phyloP scores from a whole-genome alignment of 2,329 filamentous ascomycete genomes.

The Cladorrhinum sp. region DNA sequence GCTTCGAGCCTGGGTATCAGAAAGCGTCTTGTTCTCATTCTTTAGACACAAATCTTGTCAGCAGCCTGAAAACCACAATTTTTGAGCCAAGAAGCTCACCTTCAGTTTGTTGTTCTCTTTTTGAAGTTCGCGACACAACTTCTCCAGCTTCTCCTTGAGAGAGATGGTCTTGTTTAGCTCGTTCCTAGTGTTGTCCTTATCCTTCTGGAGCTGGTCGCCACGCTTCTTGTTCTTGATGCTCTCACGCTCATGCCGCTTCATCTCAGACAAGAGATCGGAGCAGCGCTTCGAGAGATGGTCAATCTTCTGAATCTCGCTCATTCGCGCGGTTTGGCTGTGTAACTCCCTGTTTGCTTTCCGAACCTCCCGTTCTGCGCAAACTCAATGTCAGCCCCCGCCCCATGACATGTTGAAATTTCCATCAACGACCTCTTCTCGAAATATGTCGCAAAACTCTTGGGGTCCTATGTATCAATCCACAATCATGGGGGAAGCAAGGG shows the following conservation, averaged over 20 bases:
- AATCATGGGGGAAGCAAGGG: not conserved
- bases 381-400: conserved; percentile 30
- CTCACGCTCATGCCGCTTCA: conserved; percentile 93
- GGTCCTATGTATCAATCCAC: not conserved
- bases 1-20: conserved; percentile 80
- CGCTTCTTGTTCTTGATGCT: conserved; percentile 95
- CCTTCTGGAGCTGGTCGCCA: conserved; percentile 90
- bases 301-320: conserved; percentile 87
- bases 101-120: conserved; percentile 98
- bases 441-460: too few species aligned
- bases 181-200: conserved; percentile 84
- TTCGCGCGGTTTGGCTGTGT: conserved; percentile 82
- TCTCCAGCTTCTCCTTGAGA: conserved; percentile 95
- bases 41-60: conserved; percentile 35
- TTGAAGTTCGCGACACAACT: conserved; percentile 88
- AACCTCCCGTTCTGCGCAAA: conserved; percentile 76
- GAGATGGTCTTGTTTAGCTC: conserved; percentile 88
- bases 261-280: conserved; percentile 84
- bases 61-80: conserved; percentile 7
- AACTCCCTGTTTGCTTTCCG: conserved; percentile 92
- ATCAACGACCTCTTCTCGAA: too few species aligned
- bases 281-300: conserved; percentile 89
- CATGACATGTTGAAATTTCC: not conserved
- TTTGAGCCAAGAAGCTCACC: conserved; percentile 46
- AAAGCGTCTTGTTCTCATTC: conserved; percentile 91